Evolutionary conservation across 225 moss, liverwort and hornwort species (phyloP).

Genomic region (Pleurozium schreberi): DNA sequence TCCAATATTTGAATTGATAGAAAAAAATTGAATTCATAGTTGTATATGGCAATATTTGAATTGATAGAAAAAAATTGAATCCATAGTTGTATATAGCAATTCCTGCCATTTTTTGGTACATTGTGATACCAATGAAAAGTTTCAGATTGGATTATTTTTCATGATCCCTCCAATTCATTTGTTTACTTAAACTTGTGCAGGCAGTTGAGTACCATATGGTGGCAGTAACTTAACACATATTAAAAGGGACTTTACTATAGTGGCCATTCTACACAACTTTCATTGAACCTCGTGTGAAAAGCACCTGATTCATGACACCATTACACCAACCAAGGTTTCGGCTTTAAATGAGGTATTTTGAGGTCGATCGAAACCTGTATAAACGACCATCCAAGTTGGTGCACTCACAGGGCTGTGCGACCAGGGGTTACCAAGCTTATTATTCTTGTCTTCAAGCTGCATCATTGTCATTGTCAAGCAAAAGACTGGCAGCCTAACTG

Average conservation of each 20-base stretch:
- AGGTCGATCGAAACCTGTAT: neutral
- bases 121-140: no score
- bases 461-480: conserved; percentile 21
- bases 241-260: neutral
- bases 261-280: neutral
- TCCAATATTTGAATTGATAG: neutral
- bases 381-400: neutral
- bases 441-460: neutral
- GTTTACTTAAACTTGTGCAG: neutral
- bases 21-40: neutral
- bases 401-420: neutral
- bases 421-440: neutral
- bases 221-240: neutral
- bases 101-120: no score
- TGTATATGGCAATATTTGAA: neutral
- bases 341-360: neutral
- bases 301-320: neutral
- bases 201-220: neutral
- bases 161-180: no score
- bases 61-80: neutral
- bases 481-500: conserved; percentile 4
- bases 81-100: no score
- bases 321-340: neutral
- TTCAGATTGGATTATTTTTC: no score
- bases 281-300: neutral